Base-by-base conservation (phyloP, 768 basidiomycete genomes). In the Mycena epipterygia region DNA sequence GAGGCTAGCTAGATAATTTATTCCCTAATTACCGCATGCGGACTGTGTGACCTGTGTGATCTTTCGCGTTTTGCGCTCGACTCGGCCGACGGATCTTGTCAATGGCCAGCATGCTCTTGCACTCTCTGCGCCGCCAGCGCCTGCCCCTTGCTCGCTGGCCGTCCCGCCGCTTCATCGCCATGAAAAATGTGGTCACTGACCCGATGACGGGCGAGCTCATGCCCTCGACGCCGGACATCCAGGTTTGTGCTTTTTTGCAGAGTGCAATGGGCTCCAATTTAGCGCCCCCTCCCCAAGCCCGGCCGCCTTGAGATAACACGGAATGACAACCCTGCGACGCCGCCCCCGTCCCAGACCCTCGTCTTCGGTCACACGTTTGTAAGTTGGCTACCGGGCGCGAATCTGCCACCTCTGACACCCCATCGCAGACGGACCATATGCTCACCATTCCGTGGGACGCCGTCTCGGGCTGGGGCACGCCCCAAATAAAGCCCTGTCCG, bases 281-380 rank as follows among this genome's bases (percentile, higher is more conserved):
- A 67, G 21, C 51, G 19, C 23, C 51, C 46, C 27, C 63, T 56
- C 51, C 46, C 27, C 63, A 60, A 94, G 92, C 84, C 87, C 49
- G 85, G 86, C 1, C 79, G 80, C 48, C 86, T 94, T 46, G 81
- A 89, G 68, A 74, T 93, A 29, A 81, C 77, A 13, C 80, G 77
- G 55, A 91, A 84, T 35, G 23, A 79, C 25, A 86, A 83, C 30
- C 94, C 93, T 0, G 89, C 89, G 72, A 80, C 85, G 9, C 83
- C 89, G 8, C 94, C 95, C 2, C 86, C 90, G 0, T 84, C 91
- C 14, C 87, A 90, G 2, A 85, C 85, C 37, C 87, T 98, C 64
- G 85, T 92, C 9, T 99, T 97, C 76, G 97, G 97, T 0, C 91
- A 90, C 77, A 93, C 90, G 27, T 97, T 97, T 76, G 92, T 93